phyloP scores from a whole-genome alignment of 2,329 filamentous ascomycete genomes.

The Allantophomopsis cytisporea region DNA sequence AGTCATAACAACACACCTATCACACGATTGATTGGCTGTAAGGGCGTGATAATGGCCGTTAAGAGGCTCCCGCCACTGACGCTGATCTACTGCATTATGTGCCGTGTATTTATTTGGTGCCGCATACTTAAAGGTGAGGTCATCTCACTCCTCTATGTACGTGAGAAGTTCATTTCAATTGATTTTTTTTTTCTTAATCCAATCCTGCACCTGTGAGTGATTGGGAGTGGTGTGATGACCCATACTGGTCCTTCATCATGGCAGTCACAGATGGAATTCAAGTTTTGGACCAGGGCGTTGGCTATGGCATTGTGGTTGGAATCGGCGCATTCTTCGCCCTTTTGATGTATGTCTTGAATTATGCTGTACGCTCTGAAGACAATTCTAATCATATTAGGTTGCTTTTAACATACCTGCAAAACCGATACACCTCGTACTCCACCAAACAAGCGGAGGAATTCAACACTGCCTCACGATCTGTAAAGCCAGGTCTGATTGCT shows the following conservation, averaged over 20 bases:
- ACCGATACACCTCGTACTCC: conserved; percentile 22
- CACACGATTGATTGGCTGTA: no score
- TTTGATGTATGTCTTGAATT: conserved; percentile 19
- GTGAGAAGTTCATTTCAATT: no score
- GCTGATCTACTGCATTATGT: no score
- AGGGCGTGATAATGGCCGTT: no score
- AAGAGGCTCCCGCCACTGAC: no score
- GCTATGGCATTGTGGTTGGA: conserved; percentile 35
- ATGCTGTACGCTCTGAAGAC: not conserved
- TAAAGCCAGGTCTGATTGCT: conserved; percentile 30
- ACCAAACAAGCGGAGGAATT: conserved; percentile 30
- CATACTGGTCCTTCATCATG: not conserved
- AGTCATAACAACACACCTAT: no score
- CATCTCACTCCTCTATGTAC: no score
- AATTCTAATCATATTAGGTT: conserved; percentile 9
- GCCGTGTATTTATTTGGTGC: no score
- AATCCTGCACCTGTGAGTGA: no score
- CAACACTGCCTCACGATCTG: conserved; percentile 28
- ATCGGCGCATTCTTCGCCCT: conserved; percentile 29
- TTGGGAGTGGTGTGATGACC: no score
- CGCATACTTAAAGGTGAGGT: no score
- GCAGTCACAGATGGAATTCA: conserved; percentile 6
- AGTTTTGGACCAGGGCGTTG: conserved; percentile 21
- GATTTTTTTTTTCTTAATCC: no score
- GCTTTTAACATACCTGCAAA: conserved; percentile 25